A percentile compares a stretch with the other conserved stretches of the same genome.
These are phyloP conservation scores for Paecilomyces dactylethromorphus DNA, from an alignment of 2,329 filamentous ascomycete genomes.

Conservation along the genomic window DNA sequence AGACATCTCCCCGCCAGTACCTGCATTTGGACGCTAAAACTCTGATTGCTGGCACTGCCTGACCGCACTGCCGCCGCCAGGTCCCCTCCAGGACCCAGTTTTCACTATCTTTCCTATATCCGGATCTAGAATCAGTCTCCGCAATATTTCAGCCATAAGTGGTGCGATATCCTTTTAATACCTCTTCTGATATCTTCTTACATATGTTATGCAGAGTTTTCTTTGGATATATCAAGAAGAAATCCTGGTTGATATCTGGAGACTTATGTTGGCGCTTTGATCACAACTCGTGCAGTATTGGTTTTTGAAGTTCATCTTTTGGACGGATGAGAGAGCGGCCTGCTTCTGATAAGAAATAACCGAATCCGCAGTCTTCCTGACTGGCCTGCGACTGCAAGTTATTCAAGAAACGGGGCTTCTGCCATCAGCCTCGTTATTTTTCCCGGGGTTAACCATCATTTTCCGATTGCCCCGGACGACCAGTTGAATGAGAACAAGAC, in stretches of 20 bases:
- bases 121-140: constrained; percentile 4
- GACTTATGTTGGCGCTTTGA: neutral
- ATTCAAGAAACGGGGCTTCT: neutral
- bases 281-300: neutral
- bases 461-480: neutral
- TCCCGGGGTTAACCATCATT: neutral
- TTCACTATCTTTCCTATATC: neutral
- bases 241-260: neutral
- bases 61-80: neutral
- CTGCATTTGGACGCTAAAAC: constrained; percentile 1
- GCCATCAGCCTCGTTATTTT: neutral
- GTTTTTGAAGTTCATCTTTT: neutral
- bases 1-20: constrained; percentile 2
- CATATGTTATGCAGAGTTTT: neutral
- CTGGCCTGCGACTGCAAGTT: neutral
- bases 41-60: constrained; percentile 1
- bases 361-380: neutral
- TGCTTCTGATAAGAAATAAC: neutral
- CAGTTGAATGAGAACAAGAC: neutral
- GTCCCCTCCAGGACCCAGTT: neutral
- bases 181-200: neutral
- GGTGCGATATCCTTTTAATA: neutral
- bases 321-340: neutral
- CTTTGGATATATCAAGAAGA: neutral
- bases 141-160: constrained; percentile 1